Base-by-base conservation (phyloP, 2,329 filamentous ascomycete species). In the Colletotrichum navitas region DNA sequence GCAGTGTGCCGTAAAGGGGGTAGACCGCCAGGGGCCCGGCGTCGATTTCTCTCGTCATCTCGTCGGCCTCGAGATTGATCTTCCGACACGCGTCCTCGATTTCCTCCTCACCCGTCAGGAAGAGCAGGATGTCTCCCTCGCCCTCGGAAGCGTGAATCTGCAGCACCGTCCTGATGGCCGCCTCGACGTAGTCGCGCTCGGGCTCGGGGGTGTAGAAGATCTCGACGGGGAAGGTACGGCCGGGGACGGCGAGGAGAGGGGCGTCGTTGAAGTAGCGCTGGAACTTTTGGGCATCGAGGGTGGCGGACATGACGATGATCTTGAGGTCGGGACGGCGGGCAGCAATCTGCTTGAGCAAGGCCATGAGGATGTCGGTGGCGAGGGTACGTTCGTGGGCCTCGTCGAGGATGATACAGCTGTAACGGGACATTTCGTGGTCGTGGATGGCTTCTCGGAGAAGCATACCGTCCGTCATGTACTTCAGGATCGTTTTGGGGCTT, bases 401-500 rank as follows among this genome's bases (percentile, higher is more conserved):
- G 81, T 99, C 96, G 73, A 99, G 92, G 82, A 99, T 98, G 80
- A 99, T 98, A 78, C 94, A 97, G 86, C 94, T 96, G 84, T 99
- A 99, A 66, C 95, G 93, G 62, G 89, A 92, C 83, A 99, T 90
- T 76, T 97, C 89, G 79, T 95, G 93, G 81, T 99, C 96, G 82
- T 98, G 92, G 91, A 99, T 97, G 68, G 96, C 95, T 83, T 99
- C 96, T 78, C 96, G 88, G 78, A 98, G 87, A 78, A 99, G 90
- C 92, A 99, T 98, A 89, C 97, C 97, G 79, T 99, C 96, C 55
- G 97, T 99, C 96, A 99, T 99, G 86, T 99, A 99, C 86, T 99
- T 99, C 80, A 99, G 89, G 73, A 97, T 90, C 1, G 96, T 99
- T 82, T 93, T 94, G 69, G 91, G 90, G 62, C 93, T 89, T 1